Conservation (phyloP, 129 eudicot genomes). For the Smallanthus sonchifolius region DNA sequence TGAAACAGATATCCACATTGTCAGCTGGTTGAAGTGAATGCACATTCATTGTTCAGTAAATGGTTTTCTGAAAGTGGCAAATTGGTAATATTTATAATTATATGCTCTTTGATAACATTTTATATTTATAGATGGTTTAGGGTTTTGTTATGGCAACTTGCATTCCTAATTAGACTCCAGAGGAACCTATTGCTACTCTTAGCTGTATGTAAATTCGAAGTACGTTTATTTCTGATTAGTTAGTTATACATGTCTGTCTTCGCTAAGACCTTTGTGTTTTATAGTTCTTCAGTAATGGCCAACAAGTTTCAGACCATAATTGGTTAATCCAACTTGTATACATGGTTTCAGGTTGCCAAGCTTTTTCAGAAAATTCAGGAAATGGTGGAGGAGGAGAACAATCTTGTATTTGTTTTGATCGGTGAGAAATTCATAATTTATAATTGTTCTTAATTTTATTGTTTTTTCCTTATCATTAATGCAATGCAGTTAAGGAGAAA, state of each 20-base stretch:
- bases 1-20: conserved; percentile 70
- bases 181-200: neutral
- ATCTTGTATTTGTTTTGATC: conserved; percentile 87
- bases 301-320: conserved; percentile 3
- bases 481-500: neutral
- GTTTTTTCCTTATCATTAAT: neutral
- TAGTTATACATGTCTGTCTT: neutral
- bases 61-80: conserved; percentile 99
- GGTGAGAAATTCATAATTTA: conserved; percentile 52
- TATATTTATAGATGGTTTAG: neutral
- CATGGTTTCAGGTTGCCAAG: conserved; percentile 75
- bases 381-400: conserved; percentile 97
- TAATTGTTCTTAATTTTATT: neutral
- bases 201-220: neutral
- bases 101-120: conserved; percentile 3
- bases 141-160: neutral
- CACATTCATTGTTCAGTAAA: conserved; percentile 95
- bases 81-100: conserved; percentile 45
- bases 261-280: neutral
- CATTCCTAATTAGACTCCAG: neutral
- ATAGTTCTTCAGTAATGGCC: conserved; percentile 1
- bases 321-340: conserved; percentile 4
- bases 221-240: neutral
- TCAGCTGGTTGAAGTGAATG: conserved; percentile 93
- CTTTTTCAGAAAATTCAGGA: conserved; percentile 94